Evolutionary conservation across 2,329 filamentous ascomycete genomes (phyloP).

Genomic region (Lasiodiplodia sp.): DNA sequence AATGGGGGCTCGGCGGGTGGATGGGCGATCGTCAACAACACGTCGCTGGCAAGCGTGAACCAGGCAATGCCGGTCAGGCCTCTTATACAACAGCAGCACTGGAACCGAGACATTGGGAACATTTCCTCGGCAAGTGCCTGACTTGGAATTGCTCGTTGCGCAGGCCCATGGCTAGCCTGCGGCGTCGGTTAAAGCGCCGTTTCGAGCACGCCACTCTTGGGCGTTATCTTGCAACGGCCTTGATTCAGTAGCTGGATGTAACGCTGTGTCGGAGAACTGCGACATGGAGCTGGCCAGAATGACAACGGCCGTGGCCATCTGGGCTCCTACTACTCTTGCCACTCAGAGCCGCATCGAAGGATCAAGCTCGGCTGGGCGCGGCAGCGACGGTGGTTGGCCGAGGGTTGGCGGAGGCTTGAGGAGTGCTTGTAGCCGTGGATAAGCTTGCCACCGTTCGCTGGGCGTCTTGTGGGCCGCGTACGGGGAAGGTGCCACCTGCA

Average conservation of each 20-base stretch:
- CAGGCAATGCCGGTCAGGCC: background rate
- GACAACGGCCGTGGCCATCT: background rate
- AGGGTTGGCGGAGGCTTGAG: constrained; percentile 16
- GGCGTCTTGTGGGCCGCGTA: constrained; percentile 4
- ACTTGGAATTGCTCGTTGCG: background rate
- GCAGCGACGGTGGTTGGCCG: no score
- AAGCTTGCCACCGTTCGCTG: constrained; percentile 4
- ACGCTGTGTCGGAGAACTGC: background rate
- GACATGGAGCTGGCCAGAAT: background rate
- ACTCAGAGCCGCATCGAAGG: background rate
- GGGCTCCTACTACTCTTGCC: background rate
- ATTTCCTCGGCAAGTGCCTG: background rate
- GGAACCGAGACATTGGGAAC: background rate
- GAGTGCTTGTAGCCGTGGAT: constrained; percentile 10
- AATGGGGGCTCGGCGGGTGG: background rate
- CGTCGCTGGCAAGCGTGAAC: background rate
- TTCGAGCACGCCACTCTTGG: constrained; percentile 26
- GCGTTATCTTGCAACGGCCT: constrained; percentile 24
- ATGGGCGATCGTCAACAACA: constrained; percentile 15
- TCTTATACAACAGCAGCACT: constrained; percentile 3
- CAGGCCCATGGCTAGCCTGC: background rate
- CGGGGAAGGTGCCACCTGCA: constrained; percentile 12
- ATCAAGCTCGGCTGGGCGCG: constrained; percentile 13
- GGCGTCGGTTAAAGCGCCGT: background rate
- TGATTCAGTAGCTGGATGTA: background rate